These are phyloP conservation scores for Blumeria graminis DNA, from an alignment of 2,329 filamentous ascomycete genomes.

Conservation along the genomic window DNA sequence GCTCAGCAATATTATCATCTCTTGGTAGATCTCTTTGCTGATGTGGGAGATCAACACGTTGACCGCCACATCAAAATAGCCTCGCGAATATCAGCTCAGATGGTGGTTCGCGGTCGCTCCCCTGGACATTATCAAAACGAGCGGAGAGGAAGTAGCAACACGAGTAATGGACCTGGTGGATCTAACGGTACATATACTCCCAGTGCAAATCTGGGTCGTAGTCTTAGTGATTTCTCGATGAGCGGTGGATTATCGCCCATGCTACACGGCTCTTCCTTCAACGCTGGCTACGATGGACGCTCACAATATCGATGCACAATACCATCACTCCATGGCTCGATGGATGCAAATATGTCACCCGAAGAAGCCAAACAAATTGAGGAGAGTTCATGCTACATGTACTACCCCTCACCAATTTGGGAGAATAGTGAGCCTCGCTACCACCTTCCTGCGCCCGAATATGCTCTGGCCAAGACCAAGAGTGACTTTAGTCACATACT, in stretches of 20 bases:
- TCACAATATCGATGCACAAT: slow-evolving; percentile 11
- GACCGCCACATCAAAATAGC: slow-evolving; percentile 33
- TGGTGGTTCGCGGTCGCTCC: slow-evolving; percentile 42
- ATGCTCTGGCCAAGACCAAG: slow-evolving; percentile 11
- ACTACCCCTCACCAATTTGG: slow-evolving; percentile 13
- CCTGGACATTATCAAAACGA: slow-evolving; percentile 37
- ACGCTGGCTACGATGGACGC: slow-evolving; percentile 10
- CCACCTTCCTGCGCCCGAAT: slow-evolving; percentile 10
- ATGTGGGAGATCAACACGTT: slow-evolving; percentile 19
- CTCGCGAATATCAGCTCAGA: slow-evolving; percentile 30
- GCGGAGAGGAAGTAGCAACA: slow-evolving; percentile 24
- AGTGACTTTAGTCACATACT: slow-evolving; percentile 7
- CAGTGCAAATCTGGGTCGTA: slow-evolving; percentile 8
- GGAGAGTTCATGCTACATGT: slow-evolving; percentile 12
- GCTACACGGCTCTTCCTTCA: slow-evolving; percentile 10
- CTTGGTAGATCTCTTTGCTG: slow-evolving; percentile 40
- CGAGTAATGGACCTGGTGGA: slow-evolving; percentile 23
- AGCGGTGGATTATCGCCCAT: slow-evolving; percentile 10
- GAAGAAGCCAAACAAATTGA: slow-evolving; percentile 14
- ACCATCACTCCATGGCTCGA: slow-evolving; percentile 11
- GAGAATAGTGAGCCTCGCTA: slow-evolving; percentile 11
- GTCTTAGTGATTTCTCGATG: slow-evolving; percentile 12
- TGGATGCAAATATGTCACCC: slow-evolving; percentile 13
- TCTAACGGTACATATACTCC: slow-evolving; percentile 12
- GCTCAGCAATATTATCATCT: slow-evolving; percentile 53